Evolutionary conservation across 148 eudicot genomes (phyloP).

Genomic region (Spergularia bocconei): DNA sequence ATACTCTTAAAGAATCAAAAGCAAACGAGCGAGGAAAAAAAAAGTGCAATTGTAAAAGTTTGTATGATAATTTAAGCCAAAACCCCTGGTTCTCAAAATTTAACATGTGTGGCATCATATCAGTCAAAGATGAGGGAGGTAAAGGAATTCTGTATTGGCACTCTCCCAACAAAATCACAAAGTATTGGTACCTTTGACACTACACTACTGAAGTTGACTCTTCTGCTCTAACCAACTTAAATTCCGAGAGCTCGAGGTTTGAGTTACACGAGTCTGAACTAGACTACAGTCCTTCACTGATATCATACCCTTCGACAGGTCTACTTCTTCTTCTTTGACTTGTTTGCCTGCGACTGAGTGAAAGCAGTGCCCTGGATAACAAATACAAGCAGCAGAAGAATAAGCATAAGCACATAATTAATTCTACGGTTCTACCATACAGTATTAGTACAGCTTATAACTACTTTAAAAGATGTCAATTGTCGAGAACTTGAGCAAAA

Average conservation of each 20-base stretch:
- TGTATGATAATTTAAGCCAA: not conserved
- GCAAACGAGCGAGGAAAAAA: not conserved
- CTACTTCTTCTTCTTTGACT: constrained; percentile 84
- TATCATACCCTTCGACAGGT: constrained; percentile 14
- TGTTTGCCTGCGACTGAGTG: constrained; percentile 64
- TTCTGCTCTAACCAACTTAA: constrained; percentile 37
- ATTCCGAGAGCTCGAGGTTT: constrained; percentile 24
- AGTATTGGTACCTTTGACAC: constrained; percentile 18
- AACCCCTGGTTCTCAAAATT: not conserved
- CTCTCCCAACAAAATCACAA: constrained; percentile 22
- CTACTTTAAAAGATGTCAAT: not conserved
- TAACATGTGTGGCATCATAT: constrained; percentile 10
- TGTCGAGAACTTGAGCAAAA: not conserved
- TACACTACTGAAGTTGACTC: constrained; percentile 40
- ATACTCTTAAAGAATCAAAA: not conserved
- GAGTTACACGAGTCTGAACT: constrained; percentile 37
- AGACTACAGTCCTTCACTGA: constrained; percentile 25
- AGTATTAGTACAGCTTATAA: not conserved
- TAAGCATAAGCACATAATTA: not conserved
- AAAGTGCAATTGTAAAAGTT: not conserved
- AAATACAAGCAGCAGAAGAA: not conserved
- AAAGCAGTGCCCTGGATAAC: constrained; percentile 78
- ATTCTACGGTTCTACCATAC: not conserved
- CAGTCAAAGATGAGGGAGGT: constrained; percentile 12
- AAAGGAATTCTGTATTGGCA: constrained; percentile 3